These are phyloP conservation scores for Rhynchospora tenuis DNA, from an alignment of 176 grass and related monocot species.

Conservation along the genomic window DNA sequence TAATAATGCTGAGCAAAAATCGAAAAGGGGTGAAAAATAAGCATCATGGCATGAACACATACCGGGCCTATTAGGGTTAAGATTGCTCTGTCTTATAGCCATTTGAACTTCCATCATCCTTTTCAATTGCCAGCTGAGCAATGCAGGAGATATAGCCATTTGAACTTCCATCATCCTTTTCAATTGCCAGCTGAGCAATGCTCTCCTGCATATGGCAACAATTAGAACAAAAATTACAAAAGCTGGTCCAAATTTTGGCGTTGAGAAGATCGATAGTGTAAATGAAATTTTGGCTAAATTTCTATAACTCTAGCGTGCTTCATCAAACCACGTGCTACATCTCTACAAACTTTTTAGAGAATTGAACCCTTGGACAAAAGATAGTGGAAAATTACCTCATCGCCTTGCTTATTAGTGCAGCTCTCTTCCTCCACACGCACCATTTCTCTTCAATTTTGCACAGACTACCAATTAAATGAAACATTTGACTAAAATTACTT, in stretches of 20 bases:
- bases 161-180: constrained; percentile 74
- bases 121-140: constrained; percentile 62
- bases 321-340: no score
- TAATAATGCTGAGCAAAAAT: no score
- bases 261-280: not conserved
- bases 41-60: constrained; percentile 11
- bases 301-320: not conserved
- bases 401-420: constrained; percentile 49
- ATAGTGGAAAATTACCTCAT: constrained; percentile 48
- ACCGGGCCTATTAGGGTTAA: constrained; percentile 96
- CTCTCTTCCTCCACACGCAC: constrained; percentile 56
- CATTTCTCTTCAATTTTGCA: constrained; percentile 37
- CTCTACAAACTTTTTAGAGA: not conserved
- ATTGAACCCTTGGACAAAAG: not conserved
- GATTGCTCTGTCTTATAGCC: constrained; percentile 64
- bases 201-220: constrained; percentile 50
- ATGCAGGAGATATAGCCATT: no score
- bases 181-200: constrained; percentile 58
- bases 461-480: constrained; percentile 5
- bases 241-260: no score
- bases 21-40: no score
- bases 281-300: not conserved
- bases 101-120: constrained; percentile 69
- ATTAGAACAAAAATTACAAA: not conserved
- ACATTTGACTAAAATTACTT: not conserved